phyloP scores from a whole-genome alignment of 108 stramenopile genomes.

The Nannochloropsis gaditana region DNA sequence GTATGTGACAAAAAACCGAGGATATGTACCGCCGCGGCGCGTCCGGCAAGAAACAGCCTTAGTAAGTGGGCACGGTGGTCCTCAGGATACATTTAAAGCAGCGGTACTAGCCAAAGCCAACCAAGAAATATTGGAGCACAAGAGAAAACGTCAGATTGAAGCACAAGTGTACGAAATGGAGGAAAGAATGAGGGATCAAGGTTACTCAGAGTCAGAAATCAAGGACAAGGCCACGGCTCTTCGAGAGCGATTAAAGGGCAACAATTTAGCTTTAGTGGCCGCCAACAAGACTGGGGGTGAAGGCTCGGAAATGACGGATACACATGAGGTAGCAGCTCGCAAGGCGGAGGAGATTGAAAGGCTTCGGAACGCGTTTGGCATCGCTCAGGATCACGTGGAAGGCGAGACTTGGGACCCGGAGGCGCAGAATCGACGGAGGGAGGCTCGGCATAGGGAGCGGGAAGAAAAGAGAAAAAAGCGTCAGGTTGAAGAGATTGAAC shows the following conservation, averaged over 20 bases:
- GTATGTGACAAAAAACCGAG: slow-evolving; percentile 48
- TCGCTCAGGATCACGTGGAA: slow-evolving; percentile 47
- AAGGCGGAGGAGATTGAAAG: slow-evolving; percentile 43
- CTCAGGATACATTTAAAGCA: background rate
- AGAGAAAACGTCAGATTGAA: slow-evolving; percentile 49
- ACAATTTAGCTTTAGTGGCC: background rate
- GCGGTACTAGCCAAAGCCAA: slow-evolving; percentile 30
- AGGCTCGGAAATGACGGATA: slow-evolving; percentile 35
- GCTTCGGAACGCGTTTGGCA: slow-evolving; percentile 48
- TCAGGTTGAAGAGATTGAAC: slow-evolving; percentile 18
- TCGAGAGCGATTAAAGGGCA: slow-evolving; percentile 13
- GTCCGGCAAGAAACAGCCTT: slow-evolving; percentile 18
- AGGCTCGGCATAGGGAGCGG: slow-evolving; percentile 22
- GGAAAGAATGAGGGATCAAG: slow-evolving; percentile 47
- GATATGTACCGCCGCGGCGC: slow-evolving; percentile 21
- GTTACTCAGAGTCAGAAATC: slow-evolving; percentile 49
- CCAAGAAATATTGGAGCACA: slow-evolving; percentile 50
- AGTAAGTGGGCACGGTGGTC: slow-evolving; percentile 8
- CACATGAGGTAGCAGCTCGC: slow-evolving; percentile 35
- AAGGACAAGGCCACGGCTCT: slow-evolving; percentile 43
- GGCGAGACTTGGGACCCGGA: slow-evolving; percentile 50
- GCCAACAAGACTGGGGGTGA: slow-evolving; percentile 22
- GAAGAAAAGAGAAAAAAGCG: slow-evolving; percentile 29
- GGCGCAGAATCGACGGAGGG: slow-evolving; percentile 41
- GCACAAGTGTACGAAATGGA: slow-evolving; percentile 54